phyloP scores from a whole-genome alignment of 2,329 filamentous ascomycete species.

The Phoma herbarum region DNA sequence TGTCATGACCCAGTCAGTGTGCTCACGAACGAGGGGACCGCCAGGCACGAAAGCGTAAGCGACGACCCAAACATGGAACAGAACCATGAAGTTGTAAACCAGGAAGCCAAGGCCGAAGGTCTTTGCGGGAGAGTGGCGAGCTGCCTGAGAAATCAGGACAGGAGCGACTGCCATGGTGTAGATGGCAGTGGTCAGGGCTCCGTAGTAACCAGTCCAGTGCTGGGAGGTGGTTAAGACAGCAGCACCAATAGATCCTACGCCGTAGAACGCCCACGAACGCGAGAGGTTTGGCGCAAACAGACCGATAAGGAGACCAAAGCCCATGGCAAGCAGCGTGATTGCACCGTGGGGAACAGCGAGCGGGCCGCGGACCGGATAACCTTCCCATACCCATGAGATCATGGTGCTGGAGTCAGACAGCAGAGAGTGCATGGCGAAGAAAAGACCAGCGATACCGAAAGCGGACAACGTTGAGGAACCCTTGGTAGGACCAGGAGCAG shows the following conservation, averaged over 20 bases:
- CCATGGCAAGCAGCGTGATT: constrained; percentile 87
- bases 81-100: constrained; percentile 89
- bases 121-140: constrained; percentile 76
- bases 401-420: constrained; percentile 98
- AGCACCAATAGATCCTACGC: constrained; percentile 80
- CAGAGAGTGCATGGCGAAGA: constrained; percentile 91
- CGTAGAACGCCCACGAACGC: constrained; percentile 81
- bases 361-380: constrained; percentile 88
- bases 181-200: constrained; percentile 75
- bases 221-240: constrained; percentile 77
- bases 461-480: constrained; percentile 77
- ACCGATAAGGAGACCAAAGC: constrained; percentile 78
- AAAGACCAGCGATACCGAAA: constrained; percentile 79
- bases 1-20: constrained; percentile 94
- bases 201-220: constrained; percentile 91
- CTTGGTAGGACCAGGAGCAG: constrained; percentile 64
- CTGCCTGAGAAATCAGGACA: constrained; percentile 77
- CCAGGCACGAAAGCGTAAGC: constrained; percentile 98
- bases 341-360: constrained; percentile 90
- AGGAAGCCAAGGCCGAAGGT: constrained; percentile 91
- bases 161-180: constrained; percentile 85
- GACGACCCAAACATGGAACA: constrained; percentile 99
- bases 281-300: constrained; percentile 75
- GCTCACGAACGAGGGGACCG: constrained; percentile 89
- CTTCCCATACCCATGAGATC: constrained; percentile 98